These are phyloP conservation scores for Hypomontagnella monticulosa DNA, from an alignment of 495 filamentous ascomycete genomes.

Conservation along the genomic window DNA sequence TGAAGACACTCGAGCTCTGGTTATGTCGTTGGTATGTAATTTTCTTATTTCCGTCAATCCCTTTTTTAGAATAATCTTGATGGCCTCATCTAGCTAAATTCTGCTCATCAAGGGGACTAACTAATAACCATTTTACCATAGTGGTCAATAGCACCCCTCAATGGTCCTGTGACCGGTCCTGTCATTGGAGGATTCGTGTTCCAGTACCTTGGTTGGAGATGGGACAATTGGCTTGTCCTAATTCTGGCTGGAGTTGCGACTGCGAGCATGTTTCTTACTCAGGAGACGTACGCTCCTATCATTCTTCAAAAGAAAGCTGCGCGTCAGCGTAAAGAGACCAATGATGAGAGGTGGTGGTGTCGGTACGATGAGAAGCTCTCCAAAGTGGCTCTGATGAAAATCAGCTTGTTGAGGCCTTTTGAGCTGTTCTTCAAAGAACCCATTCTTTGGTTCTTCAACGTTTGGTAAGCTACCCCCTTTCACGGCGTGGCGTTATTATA, in stretches of 20 bases:
- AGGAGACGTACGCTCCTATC: constrained; percentile 82
- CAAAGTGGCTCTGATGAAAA: constrained; percentile 60
- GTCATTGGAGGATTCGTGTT: constrained; percentile 81
- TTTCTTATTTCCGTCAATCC: too few relatives aligned
- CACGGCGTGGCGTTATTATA: background rate
- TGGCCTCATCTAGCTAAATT: too few relatives aligned
- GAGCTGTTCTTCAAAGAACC: constrained; percentile 83
- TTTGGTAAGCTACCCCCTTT: constrained; percentile 53
- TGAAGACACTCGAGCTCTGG: constrained; percentile 74
- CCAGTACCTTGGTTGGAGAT: constrained; percentile 83
- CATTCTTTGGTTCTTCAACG: constrained; percentile 85
- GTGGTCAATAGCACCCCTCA: constrained; percentile 82
- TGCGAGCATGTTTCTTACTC: constrained; percentile 61
- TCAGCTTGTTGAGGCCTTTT: constrained; percentile 80
- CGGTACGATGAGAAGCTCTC: constrained; percentile 74
- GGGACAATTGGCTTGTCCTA: constrained; percentile 86
- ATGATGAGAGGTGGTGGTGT: constrained; percentile 78
- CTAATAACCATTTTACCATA: too few relatives aligned
- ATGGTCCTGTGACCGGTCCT: constrained; percentile 72
- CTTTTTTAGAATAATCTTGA: too few relatives aligned
- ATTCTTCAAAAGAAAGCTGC: constrained; percentile 76
- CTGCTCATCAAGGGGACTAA: too few relatives aligned
- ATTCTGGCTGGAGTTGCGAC: constrained; percentile 70
- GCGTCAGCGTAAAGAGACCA: constrained; percentile 73
- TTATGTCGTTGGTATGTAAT: constrained; percentile 64